These are phyloP conservation scores for Zygnema cylindricum DNA, from an alignment of 139 green algal species.

Conservation along the genomic window DNA sequence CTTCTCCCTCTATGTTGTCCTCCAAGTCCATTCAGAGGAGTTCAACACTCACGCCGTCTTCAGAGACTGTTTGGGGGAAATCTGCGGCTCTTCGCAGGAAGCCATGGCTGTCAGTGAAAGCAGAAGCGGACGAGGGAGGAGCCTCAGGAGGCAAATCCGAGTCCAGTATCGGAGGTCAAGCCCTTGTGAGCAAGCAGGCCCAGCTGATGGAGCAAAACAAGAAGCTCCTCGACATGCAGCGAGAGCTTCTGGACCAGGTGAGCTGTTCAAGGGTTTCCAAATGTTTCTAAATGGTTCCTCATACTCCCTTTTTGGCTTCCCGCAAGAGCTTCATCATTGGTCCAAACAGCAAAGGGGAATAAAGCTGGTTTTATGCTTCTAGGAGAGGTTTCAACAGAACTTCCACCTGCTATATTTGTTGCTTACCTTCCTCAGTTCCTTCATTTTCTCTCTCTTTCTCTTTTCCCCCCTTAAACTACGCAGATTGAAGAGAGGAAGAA, in stretches of 20 bases:
- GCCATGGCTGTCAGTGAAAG: no score
- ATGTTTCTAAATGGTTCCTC: neutral
- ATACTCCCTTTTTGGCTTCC: no score
- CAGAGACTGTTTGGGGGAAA: no score
- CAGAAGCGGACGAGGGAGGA: neutral
- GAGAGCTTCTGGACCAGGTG: slow-evolving; percentile 55
- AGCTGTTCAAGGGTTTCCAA: neutral
- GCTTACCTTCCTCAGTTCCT: neutral
- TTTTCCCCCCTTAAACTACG: neutral
- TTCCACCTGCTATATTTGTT: no score
- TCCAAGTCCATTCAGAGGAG: no score
- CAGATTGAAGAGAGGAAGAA: slow-evolving; percentile 63
- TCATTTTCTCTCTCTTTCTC: neutral
- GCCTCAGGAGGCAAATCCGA: neutral
- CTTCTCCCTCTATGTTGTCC: no score
- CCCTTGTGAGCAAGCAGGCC: neutral
- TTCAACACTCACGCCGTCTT: no score
- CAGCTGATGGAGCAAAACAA: slow-evolving; percentile 41
- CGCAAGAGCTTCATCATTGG: no score
- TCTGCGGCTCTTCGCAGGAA: no score
- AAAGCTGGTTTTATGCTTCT: no score
- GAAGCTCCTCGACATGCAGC: slow-evolving; percentile 48
- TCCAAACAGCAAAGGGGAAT: no score
- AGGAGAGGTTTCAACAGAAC: no score
- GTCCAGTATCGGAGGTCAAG: neutral